A percentile compares a stretch with the other conserved stretches of the same genome.
Conservation (phyloP, 129 eudicot species). For the Dittrichia graveolens region DNA sequence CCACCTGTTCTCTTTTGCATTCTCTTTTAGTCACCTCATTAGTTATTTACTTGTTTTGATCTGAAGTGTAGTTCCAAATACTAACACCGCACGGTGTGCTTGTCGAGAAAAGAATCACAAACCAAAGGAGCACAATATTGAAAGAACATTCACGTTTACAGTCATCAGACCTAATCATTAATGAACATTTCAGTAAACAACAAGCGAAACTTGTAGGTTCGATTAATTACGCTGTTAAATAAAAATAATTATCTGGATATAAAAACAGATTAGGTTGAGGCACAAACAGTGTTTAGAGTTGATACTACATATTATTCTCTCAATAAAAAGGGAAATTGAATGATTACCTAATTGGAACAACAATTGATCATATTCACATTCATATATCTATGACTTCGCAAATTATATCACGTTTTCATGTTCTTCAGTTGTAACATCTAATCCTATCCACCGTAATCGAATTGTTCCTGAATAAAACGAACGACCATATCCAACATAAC, state of each 20-base stretch:
- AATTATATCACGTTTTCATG: not conserved
- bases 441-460: not conserved
- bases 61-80: too few relatives aligned
- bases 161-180: constrained; percentile 13
- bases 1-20: too few relatives aligned
- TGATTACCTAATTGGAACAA: constrained; percentile 14
- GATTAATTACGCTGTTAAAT: constrained; percentile 4
- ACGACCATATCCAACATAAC: not conserved
- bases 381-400: not conserved
- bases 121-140: constrained; percentile 39
- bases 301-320: not conserved
- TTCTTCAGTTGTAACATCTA: not conserved
- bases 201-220: not conserved
- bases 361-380: not conserved
- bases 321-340: not conserved
- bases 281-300: not conserved
- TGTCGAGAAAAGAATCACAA: constrained; percentile 33
- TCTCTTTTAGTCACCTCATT: too few relatives aligned
- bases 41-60: too few relatives aligned
- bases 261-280: not conserved
- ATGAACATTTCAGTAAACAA: too few relatives aligned
- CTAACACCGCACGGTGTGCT: too few relatives aligned
- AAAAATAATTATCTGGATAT: not conserved
- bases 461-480: not conserved
- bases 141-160: constrained; percentile 27